Evolutionary conservation across 164 flowering plant genomes (phyloP), one percentile per base, ranked within the genome.

Genomic region (Magnolia changhungtana): DNA sequence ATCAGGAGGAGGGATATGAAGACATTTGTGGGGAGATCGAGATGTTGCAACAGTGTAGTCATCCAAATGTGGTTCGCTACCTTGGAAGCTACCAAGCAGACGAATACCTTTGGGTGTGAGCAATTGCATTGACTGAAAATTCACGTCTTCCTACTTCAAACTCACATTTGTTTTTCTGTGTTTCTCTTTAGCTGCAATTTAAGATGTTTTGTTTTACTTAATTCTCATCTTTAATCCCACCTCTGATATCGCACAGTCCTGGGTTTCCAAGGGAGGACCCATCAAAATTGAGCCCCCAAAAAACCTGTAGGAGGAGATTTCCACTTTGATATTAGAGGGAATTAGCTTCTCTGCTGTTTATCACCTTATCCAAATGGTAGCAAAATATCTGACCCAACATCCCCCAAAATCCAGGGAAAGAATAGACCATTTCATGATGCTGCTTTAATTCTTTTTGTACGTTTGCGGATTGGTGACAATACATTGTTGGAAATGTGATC

Each of bases 61-160:
- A 96, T 86, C 98, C 99, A 11, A 96, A 96, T 89, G 99, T 96
- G 81, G 99, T 96, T 31, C 94, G 99, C 59, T 96, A 96, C 80
- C 91, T 96, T 75, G 98, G 99, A 67, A 96, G 99, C 85, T 96
- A 93, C 81, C 99, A 96, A 85, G 98, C 98, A 68, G 99, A 96
- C 80, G 99, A 94, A 74, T 94, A 91, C 78, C 96, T 96, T 31
- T 96, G 99, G 98, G 99, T 96, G 83, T 71, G 87, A 29, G 67
- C 24, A 51, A 63, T 58, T 8, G 50, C 10, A 27, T 52, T 63
- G 50, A 29, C 61, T 63, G 70, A 8, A 0, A 59, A 55, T 67
- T 67, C 59, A 20, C 37, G 7, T 16, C 19, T 69, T 69, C 61
- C 16, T 63, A 14, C 73, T 4, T 70, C 61, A 55, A 55, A 55